These are phyloP conservation scores for Cornus florida DNA, from an alignment of 148 eudicot genomes.

Conservation along the genomic window DNA sequence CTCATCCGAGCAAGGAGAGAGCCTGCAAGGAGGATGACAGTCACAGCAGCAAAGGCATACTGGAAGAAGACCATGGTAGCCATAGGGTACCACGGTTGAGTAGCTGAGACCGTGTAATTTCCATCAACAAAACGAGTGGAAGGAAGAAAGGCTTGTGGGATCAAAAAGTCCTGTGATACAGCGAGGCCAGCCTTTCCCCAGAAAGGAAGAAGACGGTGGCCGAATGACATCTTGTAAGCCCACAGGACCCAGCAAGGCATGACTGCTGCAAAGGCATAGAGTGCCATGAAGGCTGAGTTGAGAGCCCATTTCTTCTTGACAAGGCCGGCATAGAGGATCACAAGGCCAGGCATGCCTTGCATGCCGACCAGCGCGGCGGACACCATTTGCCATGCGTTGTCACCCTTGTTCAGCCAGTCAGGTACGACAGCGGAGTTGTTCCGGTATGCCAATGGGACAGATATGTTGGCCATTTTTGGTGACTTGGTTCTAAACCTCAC, in stretches of 20 bases:
- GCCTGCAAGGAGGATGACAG: constrained; percentile 21
- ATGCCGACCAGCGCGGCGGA: constrained; percentile 20
- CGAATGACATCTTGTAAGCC: constrained; percentile 29
- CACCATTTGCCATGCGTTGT: constrained; percentile 30
- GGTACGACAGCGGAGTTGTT: constrained; percentile 7
- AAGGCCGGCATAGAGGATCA: constrained; percentile 21
- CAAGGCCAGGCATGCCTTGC: constrained; percentile 23
- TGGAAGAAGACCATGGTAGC: constrained; percentile 27
- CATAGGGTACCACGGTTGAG: constrained; percentile 15
- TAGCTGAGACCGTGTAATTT: background rate
- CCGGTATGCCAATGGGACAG: constrained; percentile 12
- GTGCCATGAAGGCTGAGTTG: constrained; percentile 29
- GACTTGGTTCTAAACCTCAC: too few relatives aligned
- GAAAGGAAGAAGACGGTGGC: constrained; percentile 17
- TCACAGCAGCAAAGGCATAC: constrained; percentile 17
- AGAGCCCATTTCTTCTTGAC: constrained; percentile 33
- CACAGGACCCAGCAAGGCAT: constrained; percentile 26
- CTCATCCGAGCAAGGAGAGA: constrained; percentile 21
- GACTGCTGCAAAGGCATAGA: constrained; percentile 23
- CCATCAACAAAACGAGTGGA: constrained; percentile 5
- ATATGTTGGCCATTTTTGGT: background rate
- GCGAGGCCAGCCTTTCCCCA: constrained; percentile 22
- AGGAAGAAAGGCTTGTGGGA: constrained; percentile 14
- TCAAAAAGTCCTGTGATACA: constrained; percentile 14
- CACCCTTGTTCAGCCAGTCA: constrained; percentile 27